Percentiles rank a stretch among this genome's conserved stretches.
Evolutionary conservation across 805 yeast species (phyloP).

Genomic region (Blastobotrys americana): DNA sequence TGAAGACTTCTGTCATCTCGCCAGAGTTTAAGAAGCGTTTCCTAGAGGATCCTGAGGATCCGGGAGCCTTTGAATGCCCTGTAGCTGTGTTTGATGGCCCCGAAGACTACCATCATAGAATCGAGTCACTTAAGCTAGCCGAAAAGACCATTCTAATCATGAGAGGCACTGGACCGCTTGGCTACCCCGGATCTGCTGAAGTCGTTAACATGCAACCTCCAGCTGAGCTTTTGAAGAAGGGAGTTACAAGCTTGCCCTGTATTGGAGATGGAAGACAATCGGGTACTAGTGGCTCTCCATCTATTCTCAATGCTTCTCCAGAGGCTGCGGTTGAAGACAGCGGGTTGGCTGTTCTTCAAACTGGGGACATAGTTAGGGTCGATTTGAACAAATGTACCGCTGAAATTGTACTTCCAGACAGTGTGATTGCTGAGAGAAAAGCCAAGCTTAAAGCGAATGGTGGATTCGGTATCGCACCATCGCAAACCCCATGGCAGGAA

Average conservation of each 20-base stretch:
- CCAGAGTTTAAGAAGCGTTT: conserved; percentile 20
- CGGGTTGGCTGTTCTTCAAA: conserved; percentile 20
- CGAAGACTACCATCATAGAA: conserved; percentile 23
- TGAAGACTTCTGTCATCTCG: conserved; percentile 26
- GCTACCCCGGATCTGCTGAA: conserved; percentile 27
- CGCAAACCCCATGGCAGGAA: conserved; percentile 29
- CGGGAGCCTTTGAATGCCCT: conserved; percentile 25
- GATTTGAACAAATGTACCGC: conserved; percentile 21
- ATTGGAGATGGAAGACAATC: conserved; percentile 27
- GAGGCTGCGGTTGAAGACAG: conserved; percentile 22
- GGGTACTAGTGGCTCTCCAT: conserved; percentile 26
- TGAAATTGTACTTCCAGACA: conserved; percentile 18
- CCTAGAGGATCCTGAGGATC: conserved; percentile 22
- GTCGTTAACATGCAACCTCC: conserved; percentile 28
- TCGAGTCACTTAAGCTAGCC: conserved; percentile 17
- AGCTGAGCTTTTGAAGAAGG: conserved; percentile 17
- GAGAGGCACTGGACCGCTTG: conserved; percentile 26
- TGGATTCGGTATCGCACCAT: conserved; percentile 15
- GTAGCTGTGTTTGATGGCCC: conserved; percentile 26
- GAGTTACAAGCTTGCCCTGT: conserved; percentile 20
- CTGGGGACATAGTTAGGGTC: conserved; percentile 22
- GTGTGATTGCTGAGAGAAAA: conserved; percentile 18
- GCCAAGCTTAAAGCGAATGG: conserved; percentile 8
- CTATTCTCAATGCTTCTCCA: conserved; percentile 24
- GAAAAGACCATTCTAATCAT: conserved; percentile 22